Evolutionary conservation across 306 rosid genomes (phyloP).

Genomic region (Lithocarpus polystachyus): DNA sequence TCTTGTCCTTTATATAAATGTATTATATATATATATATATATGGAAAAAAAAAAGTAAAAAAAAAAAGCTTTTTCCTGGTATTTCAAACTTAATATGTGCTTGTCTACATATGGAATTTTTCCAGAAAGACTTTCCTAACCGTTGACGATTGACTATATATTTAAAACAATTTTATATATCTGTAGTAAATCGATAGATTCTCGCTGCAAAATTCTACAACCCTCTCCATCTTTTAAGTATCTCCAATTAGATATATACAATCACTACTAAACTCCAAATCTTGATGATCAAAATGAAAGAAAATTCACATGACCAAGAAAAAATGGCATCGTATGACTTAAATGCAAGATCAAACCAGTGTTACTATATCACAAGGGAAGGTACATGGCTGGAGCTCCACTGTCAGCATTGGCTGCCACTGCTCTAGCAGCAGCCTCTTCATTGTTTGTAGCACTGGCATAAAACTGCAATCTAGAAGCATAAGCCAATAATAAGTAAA

Average conservation of each 20-base stretch:
- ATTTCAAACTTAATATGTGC: neutral
- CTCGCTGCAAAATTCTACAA: neutral
- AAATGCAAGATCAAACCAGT: conserved; percentile 31
- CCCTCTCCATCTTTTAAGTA: neutral
- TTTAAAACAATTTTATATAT: neutral
- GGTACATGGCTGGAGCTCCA: conserved; percentile 82
- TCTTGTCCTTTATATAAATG: neutral
- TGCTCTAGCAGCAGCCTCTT: conserved; percentile 73
- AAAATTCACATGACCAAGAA: neutral
- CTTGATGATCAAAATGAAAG: neutral
- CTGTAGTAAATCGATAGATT: neutral
- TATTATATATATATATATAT: no score
- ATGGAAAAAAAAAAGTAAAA: no score
- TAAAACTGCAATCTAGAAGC: conserved; percentile 45
- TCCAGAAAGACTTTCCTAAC: neutral
- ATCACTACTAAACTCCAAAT: neutral
- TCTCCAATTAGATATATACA: neutral
- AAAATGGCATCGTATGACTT: conserved; percentile 12
- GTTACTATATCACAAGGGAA: conserved; percentile 18
- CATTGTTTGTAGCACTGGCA: conserved; percentile 47
- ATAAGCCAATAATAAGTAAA: neutral
- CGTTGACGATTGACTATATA: neutral
- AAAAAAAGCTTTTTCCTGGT: neutral
- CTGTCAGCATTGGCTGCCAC: conserved; percentile 63
- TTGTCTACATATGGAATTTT: neutral